A percentile compares a stretch with the other conserved stretches of the same genome.
phyloP scores from a whole-genome alignment of 2,329 filamentous ascomycete species.

The Chaetomiaceae sp. region DNA sequence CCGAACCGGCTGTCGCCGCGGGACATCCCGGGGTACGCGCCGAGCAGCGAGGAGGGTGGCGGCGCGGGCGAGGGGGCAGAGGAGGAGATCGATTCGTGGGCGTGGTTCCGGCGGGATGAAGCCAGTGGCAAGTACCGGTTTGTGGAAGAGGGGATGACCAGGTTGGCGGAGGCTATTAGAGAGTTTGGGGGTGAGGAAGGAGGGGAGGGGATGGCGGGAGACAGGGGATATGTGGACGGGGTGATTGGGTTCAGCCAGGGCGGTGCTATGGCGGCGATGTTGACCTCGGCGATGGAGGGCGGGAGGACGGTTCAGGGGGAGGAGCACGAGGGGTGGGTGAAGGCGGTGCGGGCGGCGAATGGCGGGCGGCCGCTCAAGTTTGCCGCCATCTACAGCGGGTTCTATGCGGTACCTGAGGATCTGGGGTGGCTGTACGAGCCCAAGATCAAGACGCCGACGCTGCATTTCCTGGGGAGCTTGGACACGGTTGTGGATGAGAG shows the following conservation, averaged over 20 bases:
- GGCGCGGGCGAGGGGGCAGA: constrained; percentile 35
- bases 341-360: constrained; percentile 45
- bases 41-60: neutral
- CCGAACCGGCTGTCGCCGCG: constrained; percentile 56
- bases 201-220: neutral
- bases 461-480: constrained; percentile 77
- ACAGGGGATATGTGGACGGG: constrained; percentile 45
- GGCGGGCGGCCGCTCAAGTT: constrained; percentile 52
- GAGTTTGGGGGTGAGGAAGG: neutral
- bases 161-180: constrained; percentile 54
- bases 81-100: constrained; percentile 60
- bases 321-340: constrained; percentile 37
- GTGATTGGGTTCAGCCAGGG: constrained; percentile 81
- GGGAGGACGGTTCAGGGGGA: constrained; percentile 22
- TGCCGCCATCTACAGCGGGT: constrained; percentile 71
- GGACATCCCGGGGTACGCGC: constrained; percentile 62
- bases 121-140: constrained; percentile 59
- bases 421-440: constrained; percentile 70
- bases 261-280: constrained; percentile 62
- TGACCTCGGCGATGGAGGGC: constrained; percentile 65
- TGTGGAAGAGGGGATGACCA: constrained; percentile 60
- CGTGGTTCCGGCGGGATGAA: constrained; percentile 73
- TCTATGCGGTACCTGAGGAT: constrained; percentile 55
- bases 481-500: constrained; percentile 84
- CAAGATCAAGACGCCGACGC: constrained; percentile 64